phyloP scores from a whole-genome alignment of 345 rosid species.

The Rhodomyrtus tomentosa region DNA sequence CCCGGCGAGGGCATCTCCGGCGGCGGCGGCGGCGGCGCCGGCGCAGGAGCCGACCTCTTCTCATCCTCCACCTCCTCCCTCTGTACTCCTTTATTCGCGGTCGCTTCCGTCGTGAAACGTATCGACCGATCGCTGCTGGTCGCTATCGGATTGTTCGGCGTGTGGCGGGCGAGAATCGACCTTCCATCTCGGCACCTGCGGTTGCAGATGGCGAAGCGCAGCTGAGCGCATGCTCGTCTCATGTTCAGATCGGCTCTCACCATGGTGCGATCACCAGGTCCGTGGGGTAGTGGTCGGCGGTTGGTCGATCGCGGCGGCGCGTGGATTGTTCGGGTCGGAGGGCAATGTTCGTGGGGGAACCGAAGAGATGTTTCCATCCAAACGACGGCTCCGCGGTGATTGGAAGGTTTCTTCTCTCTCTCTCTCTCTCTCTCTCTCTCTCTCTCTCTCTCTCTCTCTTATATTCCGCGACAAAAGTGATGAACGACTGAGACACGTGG shows the following conservation, averaged over 20 bases:
- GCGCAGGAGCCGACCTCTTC: conserved; percentile 1
- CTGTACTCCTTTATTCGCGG: background rate
- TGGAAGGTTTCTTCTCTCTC: background rate
- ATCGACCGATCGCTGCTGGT: background rate
- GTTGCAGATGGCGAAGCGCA: background rate
- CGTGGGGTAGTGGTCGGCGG: background rate
- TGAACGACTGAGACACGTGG: background rate
- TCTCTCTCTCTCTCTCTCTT: too few species aligned
- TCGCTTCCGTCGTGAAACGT: background rate
- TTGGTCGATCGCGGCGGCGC: background rate
- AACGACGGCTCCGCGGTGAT: background rate
- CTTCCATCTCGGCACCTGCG: background rate
- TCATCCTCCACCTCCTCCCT: background rate
- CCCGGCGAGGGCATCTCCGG: conserved; percentile 95
- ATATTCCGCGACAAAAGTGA: background rate
- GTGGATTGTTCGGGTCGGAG: background rate
- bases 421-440: background rate
- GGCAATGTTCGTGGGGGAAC: background rate
- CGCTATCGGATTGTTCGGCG: background rate
- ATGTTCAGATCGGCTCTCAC: background rate
- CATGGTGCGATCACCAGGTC: background rate
- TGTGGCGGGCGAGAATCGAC: background rate
- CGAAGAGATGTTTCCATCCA: conserved; percentile 5
- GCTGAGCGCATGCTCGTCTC: background rate
- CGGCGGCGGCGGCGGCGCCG: conserved; percentile 52